Percentiles rank a stretch among this genome's conserved stretches.
phyloP scores from a whole-genome alignment of 768 basidiomycete species.

The Naganishia randhawae region DNA sequence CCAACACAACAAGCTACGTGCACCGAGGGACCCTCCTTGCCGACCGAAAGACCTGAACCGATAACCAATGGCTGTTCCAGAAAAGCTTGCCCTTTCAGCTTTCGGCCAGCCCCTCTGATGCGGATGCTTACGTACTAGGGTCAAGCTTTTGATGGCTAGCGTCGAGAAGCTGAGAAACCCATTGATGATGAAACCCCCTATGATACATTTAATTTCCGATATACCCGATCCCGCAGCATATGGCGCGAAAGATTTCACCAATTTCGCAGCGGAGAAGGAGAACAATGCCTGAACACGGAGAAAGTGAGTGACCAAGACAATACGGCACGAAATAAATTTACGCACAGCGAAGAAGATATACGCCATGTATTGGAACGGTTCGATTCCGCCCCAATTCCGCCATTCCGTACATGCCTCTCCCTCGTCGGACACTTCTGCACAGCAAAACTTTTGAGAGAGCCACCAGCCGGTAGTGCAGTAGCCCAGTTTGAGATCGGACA shows the following conservation, averaged over 20 bases:
- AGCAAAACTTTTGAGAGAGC: slow-evolving; percentile 96
- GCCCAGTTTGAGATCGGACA: slow-evolving; percentile 95
- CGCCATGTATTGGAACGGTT: slow-evolving; percentile 64
- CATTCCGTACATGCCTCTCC: slow-evolving; percentile 82
- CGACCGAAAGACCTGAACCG: slow-evolving; percentile 91
- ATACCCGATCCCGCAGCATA: slow-evolving; percentile 98
- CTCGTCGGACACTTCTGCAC: slow-evolving; percentile 82
- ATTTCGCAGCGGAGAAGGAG: slow-evolving; percentile 78
- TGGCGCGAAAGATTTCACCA: slow-evolving; percentile 81
- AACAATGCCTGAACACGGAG: slow-evolving; percentile 61
- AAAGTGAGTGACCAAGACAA: slow-evolving; percentile 13
- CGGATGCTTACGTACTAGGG: slow-evolving; percentile 63
- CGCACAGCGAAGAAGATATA: slow-evolving; percentile 87
- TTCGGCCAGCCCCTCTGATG: neutral
- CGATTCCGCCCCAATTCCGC: slow-evolving; percentile 77
- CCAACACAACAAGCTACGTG: slow-evolving; percentile 96
- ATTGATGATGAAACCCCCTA: slow-evolving; percentile 95
- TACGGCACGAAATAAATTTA: slow-evolving; percentile 16
- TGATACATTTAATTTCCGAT: slow-evolving; percentile 96
- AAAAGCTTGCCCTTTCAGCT: neutral
- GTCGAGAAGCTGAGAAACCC: slow-evolving; percentile 87
- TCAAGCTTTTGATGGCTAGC: slow-evolving; percentile 87
- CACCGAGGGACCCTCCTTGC: slow-evolving; percentile 97
- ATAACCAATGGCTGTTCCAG: slow-evolving; percentile 79
- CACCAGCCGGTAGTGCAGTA: slow-evolving; percentile 97